phyloP scores from a whole-genome alignment of 768 basidiomycete species.

The Pulveroboletus sp. region DNA sequence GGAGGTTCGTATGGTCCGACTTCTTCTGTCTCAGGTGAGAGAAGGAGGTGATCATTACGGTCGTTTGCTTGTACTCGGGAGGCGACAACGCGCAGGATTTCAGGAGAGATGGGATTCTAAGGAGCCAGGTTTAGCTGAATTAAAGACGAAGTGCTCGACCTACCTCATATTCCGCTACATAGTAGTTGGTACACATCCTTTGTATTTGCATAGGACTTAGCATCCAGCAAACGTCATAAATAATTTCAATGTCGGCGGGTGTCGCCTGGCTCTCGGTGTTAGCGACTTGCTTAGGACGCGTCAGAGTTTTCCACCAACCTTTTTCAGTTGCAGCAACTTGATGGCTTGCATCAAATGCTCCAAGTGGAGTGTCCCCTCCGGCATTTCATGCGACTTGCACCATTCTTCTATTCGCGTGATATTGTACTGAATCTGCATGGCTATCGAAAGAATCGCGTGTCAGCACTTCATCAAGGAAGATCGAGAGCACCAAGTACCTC shows the following conservation, averaged over 20 bases:
- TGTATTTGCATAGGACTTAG: constrained; percentile 98
- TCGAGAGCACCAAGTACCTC: constrained; percentile 55
- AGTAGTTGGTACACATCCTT: constrained; percentile 98
- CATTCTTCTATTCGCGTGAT: constrained; percentile 97
- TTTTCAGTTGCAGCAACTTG: constrained; percentile 95
- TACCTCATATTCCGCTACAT: constrained; percentile 98
- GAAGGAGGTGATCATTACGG: constrained; percentile 92
- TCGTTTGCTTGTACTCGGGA: constrained; percentile 95
- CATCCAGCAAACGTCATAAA: constrained; percentile 99
- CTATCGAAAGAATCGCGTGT: constrained; percentile 38
- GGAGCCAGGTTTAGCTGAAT: constrained; percentile 3
- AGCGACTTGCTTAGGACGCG: constrained; percentile 5
- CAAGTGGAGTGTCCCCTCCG: constrained; percentile 93
- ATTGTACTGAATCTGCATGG: constrained; percentile 99
- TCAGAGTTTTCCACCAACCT: constrained; percentile 48
- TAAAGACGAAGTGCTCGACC: constrained; percentile 13
- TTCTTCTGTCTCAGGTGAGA: constrained; percentile 95
- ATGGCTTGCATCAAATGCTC: constrained; percentile 99
- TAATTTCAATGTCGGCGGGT: constrained; percentile 94
- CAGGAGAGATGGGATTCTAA: constrained; percentile 93
- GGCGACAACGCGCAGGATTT: constrained; percentile 95
- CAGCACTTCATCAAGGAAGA: neutral
- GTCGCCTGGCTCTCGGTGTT: constrained; percentile 57
- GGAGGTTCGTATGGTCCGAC: constrained; percentile 94
- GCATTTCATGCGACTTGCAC: constrained; percentile 99